phyloP scores from a whole-genome alignment of 768 basidiomycete species.

The Tylopilus rubrobrunneus region DNA sequence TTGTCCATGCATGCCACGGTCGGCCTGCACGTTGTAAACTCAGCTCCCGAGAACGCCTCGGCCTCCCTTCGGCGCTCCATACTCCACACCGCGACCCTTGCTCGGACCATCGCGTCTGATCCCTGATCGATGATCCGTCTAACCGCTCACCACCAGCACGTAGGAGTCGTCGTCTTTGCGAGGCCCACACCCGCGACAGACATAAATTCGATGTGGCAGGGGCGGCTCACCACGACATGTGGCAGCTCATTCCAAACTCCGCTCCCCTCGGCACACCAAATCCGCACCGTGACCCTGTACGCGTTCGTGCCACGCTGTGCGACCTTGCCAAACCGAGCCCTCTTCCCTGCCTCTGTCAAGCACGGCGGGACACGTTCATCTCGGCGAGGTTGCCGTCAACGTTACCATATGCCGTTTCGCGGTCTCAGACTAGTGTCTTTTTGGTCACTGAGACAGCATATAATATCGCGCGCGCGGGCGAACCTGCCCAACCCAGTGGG shows the following conservation, averaged over 20 bases:
- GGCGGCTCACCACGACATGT: too few relatives aligned
- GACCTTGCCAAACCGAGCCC: neutral
- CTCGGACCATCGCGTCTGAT: neutral
- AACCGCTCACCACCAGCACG: too few relatives aligned
- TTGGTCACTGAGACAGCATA: neutral
- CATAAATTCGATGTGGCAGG: too few relatives aligned
- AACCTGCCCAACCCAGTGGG: neutral
- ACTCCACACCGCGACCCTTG: neutral
- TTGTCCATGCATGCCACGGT: neutral
- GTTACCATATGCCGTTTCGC: too few relatives aligned
- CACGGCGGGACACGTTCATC: neutral
- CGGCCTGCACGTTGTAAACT: neutral
- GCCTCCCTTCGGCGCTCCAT: neutral
- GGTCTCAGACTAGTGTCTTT: neutral
- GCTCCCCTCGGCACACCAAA: too few relatives aligned
- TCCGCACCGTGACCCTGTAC: neutral
- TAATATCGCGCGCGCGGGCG: too few relatives aligned
- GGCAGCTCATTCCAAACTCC: too few relatives aligned
- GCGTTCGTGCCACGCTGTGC: neutral
- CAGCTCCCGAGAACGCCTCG: neutral
- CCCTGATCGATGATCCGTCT: too few relatives aligned
- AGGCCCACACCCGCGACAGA: too few relatives aligned
- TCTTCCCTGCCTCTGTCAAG: too few relatives aligned
- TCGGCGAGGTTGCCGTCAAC: neutral
- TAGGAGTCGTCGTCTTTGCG: too few relatives aligned